Percentiles rank a stretch among this genome's conserved stretches.
These are phyloP conservation scores for Aeschynomene evenia DNA, from an alignment of 306 rosid genomes.

Conservation along the genomic window DNA sequence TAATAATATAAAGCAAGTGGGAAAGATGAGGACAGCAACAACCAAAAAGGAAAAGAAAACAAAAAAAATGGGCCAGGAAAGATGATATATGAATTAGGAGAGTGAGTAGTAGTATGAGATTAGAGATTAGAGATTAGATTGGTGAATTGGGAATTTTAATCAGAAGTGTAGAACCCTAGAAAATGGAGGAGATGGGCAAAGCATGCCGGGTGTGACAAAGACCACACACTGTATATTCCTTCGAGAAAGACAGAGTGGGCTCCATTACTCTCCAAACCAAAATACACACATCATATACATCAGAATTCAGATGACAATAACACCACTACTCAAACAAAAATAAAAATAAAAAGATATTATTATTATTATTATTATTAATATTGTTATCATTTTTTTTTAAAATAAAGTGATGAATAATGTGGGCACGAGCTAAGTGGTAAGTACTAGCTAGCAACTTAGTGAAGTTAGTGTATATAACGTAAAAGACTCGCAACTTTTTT, in stretches of 20 bases:
- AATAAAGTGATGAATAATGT: constrained; percentile 38
- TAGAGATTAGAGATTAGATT: not conserved
- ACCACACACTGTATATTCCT: constrained; percentile 95
- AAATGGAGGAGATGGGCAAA: constrained; percentile 64
- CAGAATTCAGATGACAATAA: too few relatives aligned
- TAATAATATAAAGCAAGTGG: constrained; percentile 23
- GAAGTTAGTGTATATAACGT: constrained; percentile 40
- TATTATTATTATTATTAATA: not conserved
- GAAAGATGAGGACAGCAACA: constrained; percentile 17
- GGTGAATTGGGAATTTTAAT: constrained; percentile 1
- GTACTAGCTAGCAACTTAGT: too few relatives aligned
- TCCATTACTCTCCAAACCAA: constrained; percentile 37
- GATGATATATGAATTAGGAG: too few relatives aligned
- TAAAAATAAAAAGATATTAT: not conserved
- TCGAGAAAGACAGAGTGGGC: constrained; percentile 76
- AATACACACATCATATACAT: too few relatives aligned
- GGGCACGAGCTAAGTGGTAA: constrained; percentile 71
- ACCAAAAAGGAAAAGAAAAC: not conserved
- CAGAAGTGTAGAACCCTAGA: constrained; percentile 74
- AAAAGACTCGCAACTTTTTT: constrained; percentile 61
- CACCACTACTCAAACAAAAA: not conserved
- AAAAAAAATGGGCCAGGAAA: constrained; percentile 21
- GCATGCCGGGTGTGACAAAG: constrained; percentile 87
- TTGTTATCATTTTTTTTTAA: too few relatives aligned
- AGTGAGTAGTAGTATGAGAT: too few relatives aligned